Percentiles rank a stretch among this genome's conserved stretches.
phyloP scores from a whole-genome alignment of 148 eudicot species.

The Suaeda aralocaspica region DNA sequence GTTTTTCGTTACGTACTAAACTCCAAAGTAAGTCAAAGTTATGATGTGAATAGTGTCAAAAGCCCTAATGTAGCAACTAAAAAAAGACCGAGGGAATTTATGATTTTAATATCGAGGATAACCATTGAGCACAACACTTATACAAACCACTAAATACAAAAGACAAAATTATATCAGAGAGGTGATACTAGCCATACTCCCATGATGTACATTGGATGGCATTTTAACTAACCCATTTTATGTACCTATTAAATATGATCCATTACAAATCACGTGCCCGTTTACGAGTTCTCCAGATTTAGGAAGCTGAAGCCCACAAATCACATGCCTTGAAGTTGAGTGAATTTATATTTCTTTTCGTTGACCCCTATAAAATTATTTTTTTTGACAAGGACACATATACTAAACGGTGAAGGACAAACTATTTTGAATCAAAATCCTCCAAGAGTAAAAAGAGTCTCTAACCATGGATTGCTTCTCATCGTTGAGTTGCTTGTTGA shows the following conservation, averaged over 20 bases:
- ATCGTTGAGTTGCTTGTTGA: conserved; percentile 85
- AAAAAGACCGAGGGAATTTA: no score
- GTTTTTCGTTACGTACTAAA: no score
- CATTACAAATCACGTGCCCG: not conserved
- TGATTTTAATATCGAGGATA: not conserved
- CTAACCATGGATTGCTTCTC: conserved; percentile 95
- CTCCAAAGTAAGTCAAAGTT: no score
- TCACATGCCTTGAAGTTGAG: not conserved
- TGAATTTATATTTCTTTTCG: no score
- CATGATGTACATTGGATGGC: no score
- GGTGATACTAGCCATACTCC: no score
- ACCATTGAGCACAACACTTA: not conserved
- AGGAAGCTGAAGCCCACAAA: not conserved
- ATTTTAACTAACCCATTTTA: not conserved
- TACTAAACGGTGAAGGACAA: not conserved
- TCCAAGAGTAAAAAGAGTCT: conserved; percentile 1
- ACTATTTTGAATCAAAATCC: conserved; percentile 2
- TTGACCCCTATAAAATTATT: not conserved
- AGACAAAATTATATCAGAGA: no score
- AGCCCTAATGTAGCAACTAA: no score
- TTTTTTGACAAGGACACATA: not conserved
- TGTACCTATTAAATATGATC: not conserved
- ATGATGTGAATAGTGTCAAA: no score
- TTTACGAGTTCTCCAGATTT: not conserved
- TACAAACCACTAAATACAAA: no score